Conservation (phyloP, 768 basidiomycete species). For the Rhodotorula sphaerocarpa region DNA sequence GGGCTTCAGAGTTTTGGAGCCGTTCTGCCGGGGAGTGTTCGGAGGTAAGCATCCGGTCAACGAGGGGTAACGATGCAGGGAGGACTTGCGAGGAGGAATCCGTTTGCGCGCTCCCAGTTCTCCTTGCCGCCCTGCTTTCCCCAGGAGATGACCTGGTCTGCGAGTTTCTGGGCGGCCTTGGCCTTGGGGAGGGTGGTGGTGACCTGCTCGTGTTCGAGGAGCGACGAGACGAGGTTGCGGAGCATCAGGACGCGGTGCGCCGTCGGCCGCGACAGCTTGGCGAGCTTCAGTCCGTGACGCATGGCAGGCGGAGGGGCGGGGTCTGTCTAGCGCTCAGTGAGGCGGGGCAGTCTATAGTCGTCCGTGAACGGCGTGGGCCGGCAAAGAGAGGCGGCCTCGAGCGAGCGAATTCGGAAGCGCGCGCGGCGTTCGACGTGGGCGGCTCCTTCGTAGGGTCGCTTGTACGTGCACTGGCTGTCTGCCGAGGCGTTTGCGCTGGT, state of each 20-base stretch:
- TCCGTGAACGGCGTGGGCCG: no score
- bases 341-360: no score
- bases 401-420: no score
- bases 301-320: conserved; percentile 46
- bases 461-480: no score
- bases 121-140: conserved; percentile 66
- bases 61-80: neutral
- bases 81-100: conserved; percentile 58
- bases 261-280: conserved; percentile 83
- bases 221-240: conserved; percentile 84
- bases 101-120: conserved; percentile 62
- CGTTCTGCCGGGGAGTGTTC: conserved; percentile 40
- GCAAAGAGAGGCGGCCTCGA: neutral
- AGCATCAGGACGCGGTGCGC: conserved; percentile 90
- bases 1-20: conserved; percentile 63
- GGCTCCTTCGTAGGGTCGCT: no score
- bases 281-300: conserved; percentile 90
- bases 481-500: no score
- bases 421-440: no score
- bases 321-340: neutral
- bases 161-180: conserved; percentile 77
- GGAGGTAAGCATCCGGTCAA: neutral
- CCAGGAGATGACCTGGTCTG: conserved; percentile 90
- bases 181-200: conserved; percentile 94
- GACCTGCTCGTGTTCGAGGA: conserved; percentile 90